These are phyloP conservation scores for Phytophthora palmivora DNA, from an alignment of 352 stramenopile genomes.

Conservation along the genomic window DNA sequence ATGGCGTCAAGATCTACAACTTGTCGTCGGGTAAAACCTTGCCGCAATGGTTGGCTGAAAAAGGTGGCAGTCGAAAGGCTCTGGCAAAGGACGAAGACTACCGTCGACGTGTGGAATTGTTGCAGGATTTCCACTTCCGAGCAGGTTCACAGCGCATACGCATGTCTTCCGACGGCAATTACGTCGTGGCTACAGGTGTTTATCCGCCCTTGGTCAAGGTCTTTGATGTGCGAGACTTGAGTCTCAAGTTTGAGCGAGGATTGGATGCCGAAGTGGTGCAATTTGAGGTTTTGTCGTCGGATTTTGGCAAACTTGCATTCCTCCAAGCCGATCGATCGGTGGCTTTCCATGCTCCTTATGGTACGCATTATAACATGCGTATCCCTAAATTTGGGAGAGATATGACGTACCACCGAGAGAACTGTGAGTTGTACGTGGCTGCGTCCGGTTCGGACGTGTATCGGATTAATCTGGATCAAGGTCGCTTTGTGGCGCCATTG, in stretches of 20 bases:
- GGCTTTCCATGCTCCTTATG: slow-evolving; percentile 98
- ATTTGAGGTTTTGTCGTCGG: slow-evolving; percentile 93
- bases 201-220: slow-evolving; percentile 98
- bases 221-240: slow-evolving; percentile 95
- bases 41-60: slow-evolving; percentile 95
- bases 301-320: slow-evolving; percentile 99
- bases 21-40: slow-evolving; percentile 94
- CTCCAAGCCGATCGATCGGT: slow-evolving; percentile 96
- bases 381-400: slow-evolving; percentile 98
- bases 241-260: slow-evolving; percentile 99
- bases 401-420: slow-evolving; percentile 97
- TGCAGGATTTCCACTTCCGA: slow-evolving; percentile 99
- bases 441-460: slow-evolving; percentile 93
- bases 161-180: slow-evolving; percentile 96
- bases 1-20: slow-evolving; percentile 97
- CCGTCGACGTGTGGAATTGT: slow-evolving; percentile 95
- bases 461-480: slow-evolving; percentile 98
- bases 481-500: slow-evolving; percentile 93
- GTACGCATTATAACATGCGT: slow-evolving; percentile 94
- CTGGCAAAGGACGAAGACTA: slow-evolving; percentile 67
- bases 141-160: slow-evolving; percentile 94
- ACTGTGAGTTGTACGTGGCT: slow-evolving; percentile 96
- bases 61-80: slow-evolving; percentile 49
- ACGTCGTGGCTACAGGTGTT: slow-evolving; percentile 95
- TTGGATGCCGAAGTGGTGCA: slow-evolving; percentile 97